These are phyloP conservation scores for Penicillium italicum DNA, from an alignment of 2,329 filamentous ascomycete species.

Conservation along the genomic window DNA sequence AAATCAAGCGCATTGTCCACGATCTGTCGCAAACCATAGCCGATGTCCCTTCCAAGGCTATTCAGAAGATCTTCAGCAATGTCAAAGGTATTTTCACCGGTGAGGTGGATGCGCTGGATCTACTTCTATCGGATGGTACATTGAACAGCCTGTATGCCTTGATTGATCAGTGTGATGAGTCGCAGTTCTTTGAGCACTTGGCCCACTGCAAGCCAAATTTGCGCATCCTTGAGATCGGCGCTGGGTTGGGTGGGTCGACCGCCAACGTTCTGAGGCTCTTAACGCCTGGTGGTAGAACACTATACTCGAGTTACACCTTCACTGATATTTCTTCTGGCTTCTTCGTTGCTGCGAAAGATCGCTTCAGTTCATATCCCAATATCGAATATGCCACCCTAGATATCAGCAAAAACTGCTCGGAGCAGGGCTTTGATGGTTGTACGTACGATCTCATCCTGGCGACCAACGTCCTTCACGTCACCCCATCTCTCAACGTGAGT, in stretches of 20 bases:
- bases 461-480: conserved; percentile 30
- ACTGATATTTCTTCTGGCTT: conserved; percentile 33
- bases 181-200: conserved; percentile 14
- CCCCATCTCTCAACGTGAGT: conserved; percentile 20
- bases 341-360: conserved; percentile 25
- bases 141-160: conserved; percentile 12
- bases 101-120: conserved; percentile 12
- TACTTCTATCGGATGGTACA: conserved; percentile 17
- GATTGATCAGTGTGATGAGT: conserved; percentile 7
- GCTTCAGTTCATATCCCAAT: conserved; percentile 9
- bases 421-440: conserved; percentile 29
- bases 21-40: not conserved
- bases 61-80: conserved; percentile 4
- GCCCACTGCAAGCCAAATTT: conserved; percentile 24
- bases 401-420: conserved; percentile 25
- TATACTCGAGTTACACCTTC: conserved; percentile 28
- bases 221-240: conserved; percentile 28
- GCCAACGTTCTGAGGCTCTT: conserved; percentile 14
- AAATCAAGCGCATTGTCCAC: not conserved
- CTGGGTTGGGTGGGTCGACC: conserved; percentile 29
- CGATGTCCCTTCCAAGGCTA: not conserved
- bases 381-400: conserved; percentile 33
- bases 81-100: conserved; percentile 13
- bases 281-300: not conserved
- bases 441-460: conserved; percentile 37